Evolutionary conservation across 345 rosid genomes (phyloP).

Genomic region (Isatis tinctoria): DNA sequence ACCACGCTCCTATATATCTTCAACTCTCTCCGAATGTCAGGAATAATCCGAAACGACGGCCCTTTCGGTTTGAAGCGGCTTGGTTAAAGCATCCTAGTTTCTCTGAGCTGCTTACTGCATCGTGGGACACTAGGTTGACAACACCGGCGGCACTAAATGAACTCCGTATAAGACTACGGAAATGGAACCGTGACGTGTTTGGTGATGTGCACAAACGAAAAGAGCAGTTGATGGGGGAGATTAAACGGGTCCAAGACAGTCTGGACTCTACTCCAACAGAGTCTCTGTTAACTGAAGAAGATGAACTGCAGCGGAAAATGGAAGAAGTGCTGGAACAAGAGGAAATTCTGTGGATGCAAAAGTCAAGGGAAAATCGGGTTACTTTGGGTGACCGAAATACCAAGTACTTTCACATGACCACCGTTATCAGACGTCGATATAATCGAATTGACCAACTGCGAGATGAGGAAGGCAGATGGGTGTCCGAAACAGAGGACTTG

Average conservation of each 20-base stretch:
- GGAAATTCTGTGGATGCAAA: too few species aligned
- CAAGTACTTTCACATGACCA: too few species aligned
- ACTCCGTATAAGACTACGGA: neutral
- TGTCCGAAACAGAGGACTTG: too few species aligned
- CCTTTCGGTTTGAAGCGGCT: neutral
- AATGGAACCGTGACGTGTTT: neutral
- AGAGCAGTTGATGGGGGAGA: neutral
- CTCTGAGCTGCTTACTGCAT: neutral
- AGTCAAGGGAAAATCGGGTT: too few species aligned
- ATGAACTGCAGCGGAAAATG: too few species aligned
- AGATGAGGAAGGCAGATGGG: too few species aligned
- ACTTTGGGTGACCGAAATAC: too few species aligned
- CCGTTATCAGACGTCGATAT: too few species aligned
- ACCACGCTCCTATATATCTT: neutral
- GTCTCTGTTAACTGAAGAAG: fast-evolving
- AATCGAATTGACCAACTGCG: too few species aligned
- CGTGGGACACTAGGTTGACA: neutral
- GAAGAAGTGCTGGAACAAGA: too few species aligned
- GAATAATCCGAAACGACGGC: neutral
- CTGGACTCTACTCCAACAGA: too few species aligned
- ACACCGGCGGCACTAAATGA: neutral
- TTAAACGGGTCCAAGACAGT: neutral
- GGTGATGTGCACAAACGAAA: neutral
- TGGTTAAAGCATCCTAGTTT: neutral
- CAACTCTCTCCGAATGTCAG: neutral